Conservation (phyloP, 1,284 basidiomycete genomes). For the Heterobasidion irregulare region DNA sequence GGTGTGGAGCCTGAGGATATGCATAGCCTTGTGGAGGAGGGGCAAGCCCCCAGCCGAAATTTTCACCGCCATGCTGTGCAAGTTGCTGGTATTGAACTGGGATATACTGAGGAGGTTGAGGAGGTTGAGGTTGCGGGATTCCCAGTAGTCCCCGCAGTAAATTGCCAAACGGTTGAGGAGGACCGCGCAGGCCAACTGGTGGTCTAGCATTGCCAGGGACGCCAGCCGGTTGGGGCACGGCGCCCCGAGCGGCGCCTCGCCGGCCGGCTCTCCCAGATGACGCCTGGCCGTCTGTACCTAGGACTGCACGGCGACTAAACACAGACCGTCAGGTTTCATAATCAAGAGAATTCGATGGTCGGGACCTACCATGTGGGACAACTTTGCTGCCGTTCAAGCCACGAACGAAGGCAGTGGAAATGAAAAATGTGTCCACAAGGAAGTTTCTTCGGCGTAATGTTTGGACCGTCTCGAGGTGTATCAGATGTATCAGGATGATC, state of each 20-base stretch:
- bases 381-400: conserved; percentile 94
- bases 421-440: conserved; percentile 98
- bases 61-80: background rate
- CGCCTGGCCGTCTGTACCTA: conserved; percentile 41
- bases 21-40: conserved; percentile 8
- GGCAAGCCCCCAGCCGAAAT: conserved; percentile 8
- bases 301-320: conserved; percentile 75
- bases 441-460: conserved; percentile 93
- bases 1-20: conserved; percentile 15
- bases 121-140: conserved; percentile 5
- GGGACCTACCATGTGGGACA: conserved; percentile 88
- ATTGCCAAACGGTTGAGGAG: conserved; percentile 9
- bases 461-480: conserved; percentile 59
- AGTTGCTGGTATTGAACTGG: background rate
- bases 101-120: conserved; percentile 5
- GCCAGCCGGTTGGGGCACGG: conserved; percentile 23
- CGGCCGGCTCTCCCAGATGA: conserved; percentile 15
- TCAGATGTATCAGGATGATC: conserved; percentile 14
- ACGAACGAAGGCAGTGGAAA: conserved; percentile 93
- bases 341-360: conserved; percentile 6
- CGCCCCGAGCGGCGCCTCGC: conserved; percentile 17
- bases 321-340: conserved; percentile 10
- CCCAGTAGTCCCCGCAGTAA: conserved; percentile 9
- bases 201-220: background rate
- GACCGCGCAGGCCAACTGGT: conserved; percentile 9